Base-by-base conservation (phyloP, 2,329 filamentous ascomycete species). In the Grosmannia huntii region DNA sequence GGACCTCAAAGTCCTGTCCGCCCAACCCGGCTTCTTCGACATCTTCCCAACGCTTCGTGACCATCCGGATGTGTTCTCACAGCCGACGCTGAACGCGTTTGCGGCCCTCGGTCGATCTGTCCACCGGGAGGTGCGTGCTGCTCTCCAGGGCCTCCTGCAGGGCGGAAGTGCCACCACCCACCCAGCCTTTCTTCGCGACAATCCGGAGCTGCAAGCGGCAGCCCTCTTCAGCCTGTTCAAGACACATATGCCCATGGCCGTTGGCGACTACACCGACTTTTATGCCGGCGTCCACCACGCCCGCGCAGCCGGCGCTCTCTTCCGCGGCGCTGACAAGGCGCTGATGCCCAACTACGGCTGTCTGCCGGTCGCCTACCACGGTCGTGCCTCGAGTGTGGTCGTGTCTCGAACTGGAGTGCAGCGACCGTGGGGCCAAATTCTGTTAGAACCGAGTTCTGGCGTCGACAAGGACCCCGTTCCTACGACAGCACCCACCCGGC, bases 201-300 rank as follows among this genome's bases (percentile, higher is more conserved):
- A 90, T 65, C 67, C 70, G 2, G 65, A 70, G 0, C 71, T 88
- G 21, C 80, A 82, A 60, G 72, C 80, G 59, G 72, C 76, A 57
- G 81, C 78, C 0, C 69, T 92, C 14, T 61, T 90, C 4, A 79
- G 78, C 0, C 76, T 82, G 23, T 80, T 85, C 54, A 80, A 76
- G 62, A 84, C 79, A 67, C 86, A 91, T 66, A 67, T 92, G 9
- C 89, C 89, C 2, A 84, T 94, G 81, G 76, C 78, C 57, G 89
- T 92, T 64, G 86, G 87, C 28, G 88, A 92, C 69, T 94, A 92
- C 69, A 89, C 88, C 1, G 89, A 94, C 70, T 94, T 94, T 73
- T 94, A 89, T 67, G 88, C 86, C 11, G 89, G 89, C 16, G 73
- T 85, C 62, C 86, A 91, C 68, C 89, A 94, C 71, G 89, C 89